phyloP scores from a whole-genome alignment of 768 basidiomycete species.

The Trametes gibbosa region DNA sequence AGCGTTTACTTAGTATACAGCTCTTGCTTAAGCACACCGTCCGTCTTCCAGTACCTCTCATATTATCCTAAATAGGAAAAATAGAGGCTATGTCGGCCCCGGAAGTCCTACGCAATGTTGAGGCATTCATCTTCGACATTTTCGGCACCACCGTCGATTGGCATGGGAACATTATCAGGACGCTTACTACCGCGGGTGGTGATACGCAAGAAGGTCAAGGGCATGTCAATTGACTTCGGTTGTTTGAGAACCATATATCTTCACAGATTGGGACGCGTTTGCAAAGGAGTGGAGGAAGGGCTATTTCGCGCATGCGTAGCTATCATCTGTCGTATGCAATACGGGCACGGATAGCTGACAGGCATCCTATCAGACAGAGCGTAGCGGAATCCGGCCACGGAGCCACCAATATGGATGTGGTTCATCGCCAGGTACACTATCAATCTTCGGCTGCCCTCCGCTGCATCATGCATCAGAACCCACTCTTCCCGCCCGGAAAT shows the following conservation, averaged over 20 bases:
- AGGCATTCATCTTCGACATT: slow-evolving; percentile 29
- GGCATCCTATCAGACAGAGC: slow-evolving; percentile 17
- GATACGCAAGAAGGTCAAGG: not conserved
- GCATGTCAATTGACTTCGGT: not conserved
- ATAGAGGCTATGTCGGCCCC: not conserved
- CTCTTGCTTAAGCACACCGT: too few species aligned
- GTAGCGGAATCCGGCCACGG: slow-evolving; percentile 47
- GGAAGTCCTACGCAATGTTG: slow-evolving; percentile 12
- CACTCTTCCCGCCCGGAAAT: not conserved
- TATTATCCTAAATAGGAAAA: too few species aligned
- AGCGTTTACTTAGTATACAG: too few species aligned
- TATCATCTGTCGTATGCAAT: slow-evolving; percentile 18
- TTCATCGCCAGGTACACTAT: slow-evolving; percentile 52
- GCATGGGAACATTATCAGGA: slow-evolving; percentile 21
- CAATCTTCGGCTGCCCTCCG: too few species aligned
- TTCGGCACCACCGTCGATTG: slow-evolving; percentile 32
- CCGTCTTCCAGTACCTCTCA: too few species aligned
- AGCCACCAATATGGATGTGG: slow-evolving; percentile 48
- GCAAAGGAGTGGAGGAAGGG: slow-evolving; percentile 55
- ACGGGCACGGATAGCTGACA: too few species aligned
- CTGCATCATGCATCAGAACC: too few species aligned
- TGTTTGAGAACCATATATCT: not conserved
- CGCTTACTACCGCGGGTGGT: not conserved
- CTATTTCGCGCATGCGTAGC: slow-evolving; percentile 45
- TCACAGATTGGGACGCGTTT: slow-evolving; percentile 47